These are phyloP conservation scores for Alternaria alternata DNA, from an alignment of 2,329 filamentous ascomycete species.

Conservation along the genomic window DNA sequence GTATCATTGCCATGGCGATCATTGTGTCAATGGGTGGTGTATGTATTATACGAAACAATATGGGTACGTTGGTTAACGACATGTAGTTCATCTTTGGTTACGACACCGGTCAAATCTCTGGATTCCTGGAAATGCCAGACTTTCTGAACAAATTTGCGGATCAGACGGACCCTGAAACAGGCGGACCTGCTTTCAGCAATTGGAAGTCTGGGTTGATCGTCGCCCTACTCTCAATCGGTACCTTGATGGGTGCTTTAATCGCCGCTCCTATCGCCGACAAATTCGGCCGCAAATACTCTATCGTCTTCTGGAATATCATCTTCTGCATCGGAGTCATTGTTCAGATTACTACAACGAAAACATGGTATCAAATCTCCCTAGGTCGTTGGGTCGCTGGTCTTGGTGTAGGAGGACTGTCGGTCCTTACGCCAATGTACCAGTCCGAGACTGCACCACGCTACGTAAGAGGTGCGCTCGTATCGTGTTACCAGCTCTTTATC, in stretches of 20 bases:
- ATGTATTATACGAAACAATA: slow-evolving; percentile 18
- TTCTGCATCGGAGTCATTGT: slow-evolving; percentile 71
- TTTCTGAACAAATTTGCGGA: slow-evolving; percentile 44
- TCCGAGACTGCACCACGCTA: slow-evolving; percentile 70
- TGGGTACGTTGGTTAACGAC: not conserved
- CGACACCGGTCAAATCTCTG: slow-evolving; percentile 48
- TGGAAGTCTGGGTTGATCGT: slow-evolving; percentile 47
- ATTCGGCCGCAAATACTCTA: slow-evolving; percentile 68
- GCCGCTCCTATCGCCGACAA: slow-evolving; percentile 67
- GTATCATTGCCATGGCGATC: slow-evolving; percentile 44
- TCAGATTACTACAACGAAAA: slow-evolving; percentile 65
- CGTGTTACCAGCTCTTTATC: slow-evolving; percentile 73
- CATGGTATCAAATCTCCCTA: slow-evolving; percentile 71
- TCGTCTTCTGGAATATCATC: slow-evolving; percentile 69
- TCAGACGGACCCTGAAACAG: slow-evolving; percentile 28
- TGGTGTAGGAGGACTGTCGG: slow-evolving; percentile 70
- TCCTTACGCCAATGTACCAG: slow-evolving; percentile 68
- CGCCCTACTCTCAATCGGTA: slow-evolving; percentile 70
- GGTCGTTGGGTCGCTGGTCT: slow-evolving; percentile 72
- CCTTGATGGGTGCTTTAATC: slow-evolving; percentile 74
- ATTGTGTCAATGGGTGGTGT: slow-evolving; percentile 49
- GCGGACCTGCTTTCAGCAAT: slow-evolving; percentile 39
- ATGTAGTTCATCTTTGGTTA: slow-evolving; percentile 39
- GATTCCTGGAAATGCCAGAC: slow-evolving; percentile 49
- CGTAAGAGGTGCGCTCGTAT: slow-evolving; percentile 69